Evolutionary conservation across 495 filamentous ascomycete genomes (phyloP), one percentile per base, ranked within the genome.

Genomic region (Evansstolkia leycettana): DNA sequence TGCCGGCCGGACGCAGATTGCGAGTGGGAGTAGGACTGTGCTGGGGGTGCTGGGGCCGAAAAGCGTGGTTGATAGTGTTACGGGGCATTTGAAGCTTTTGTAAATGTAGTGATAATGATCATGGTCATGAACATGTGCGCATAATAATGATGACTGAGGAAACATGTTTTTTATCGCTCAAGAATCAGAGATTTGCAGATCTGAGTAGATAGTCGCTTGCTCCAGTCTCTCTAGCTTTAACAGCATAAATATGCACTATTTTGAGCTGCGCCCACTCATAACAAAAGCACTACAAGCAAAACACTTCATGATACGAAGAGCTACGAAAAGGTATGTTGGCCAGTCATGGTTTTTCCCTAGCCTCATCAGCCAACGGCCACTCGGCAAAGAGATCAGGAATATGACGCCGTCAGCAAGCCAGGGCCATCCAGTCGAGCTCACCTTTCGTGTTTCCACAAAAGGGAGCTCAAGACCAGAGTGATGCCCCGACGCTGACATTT

Each of bases 1-100:
- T 69, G 90, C 90, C n/a, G 90, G 90, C 17, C 71, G 90, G 37
- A 98, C 90, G 19, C 92, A 96, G 75, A 93, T 98, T 60, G 88
- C 79, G n/a, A 73, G 75, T 28, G 88, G 92, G 12, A 92, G 82
- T 50, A 69, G 80, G 49, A 98, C 90, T 3, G 90, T 96, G 20
- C 65, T 95, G 26, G 90, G 92, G 3, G 70, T 98, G 40, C 77
- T 93, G 25, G 90, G 80, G 5, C 92, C 89, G 13, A 88, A 83
- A 70, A 82, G 80, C 44, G 60, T 88, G 33, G 74, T 98, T 12
- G 82, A 98, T 60, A 53, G 75, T 43, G 82, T 98, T 33, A 94
- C 90, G 4, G 86, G 90, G 3, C 65, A 75, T 39, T 63, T 98
- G 65, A 96, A 93, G 73, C 51, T 98, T 42, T 52, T 96, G 52